Percentiles rank a stretch among this genome's conserved stretches.
Evolutionary conservation across 2,329 filamentous ascomycete genomes (phyloP).

Genomic region (Berkeleyomyces basicola): DNA sequence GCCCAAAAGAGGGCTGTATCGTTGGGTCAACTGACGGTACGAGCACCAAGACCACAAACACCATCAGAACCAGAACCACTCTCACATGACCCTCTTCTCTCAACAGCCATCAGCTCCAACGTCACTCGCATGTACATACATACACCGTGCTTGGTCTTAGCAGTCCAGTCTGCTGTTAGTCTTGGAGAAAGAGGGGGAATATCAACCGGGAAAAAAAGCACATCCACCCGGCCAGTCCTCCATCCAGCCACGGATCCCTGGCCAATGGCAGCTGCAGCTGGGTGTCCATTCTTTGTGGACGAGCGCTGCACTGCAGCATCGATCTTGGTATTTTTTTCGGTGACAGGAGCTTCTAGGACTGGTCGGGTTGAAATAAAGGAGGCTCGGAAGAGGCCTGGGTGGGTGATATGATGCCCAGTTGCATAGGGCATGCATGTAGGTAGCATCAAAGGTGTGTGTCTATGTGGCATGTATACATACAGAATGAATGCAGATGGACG

Average conservation of each 20-base stretch:
- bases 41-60: background rate
- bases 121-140: background rate
- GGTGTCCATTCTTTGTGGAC: background rate
- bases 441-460: background rate
- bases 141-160: background rate
- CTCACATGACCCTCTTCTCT: background rate
- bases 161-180: background rate
- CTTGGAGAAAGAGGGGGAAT: background rate
- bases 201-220: background rate
- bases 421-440: background rate
- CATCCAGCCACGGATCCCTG: background rate
- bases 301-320: background rate
- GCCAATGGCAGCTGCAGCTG: slow-evolving; percentile 1
- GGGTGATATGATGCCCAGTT: background rate
- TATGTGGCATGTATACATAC: background rate
- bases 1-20: background rate
- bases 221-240: background rate
- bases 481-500: background rate
- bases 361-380: slow-evolving; percentile 9
- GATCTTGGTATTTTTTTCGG: slow-evolving; percentile 1
- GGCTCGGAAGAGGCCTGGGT: background rate
- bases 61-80: background rate
- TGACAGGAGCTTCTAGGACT: slow-evolving; percentile 1
- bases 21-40: background rate
- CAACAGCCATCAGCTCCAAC: background rate